These are phyloP conservation scores for Solidago caesia DNA, from an alignment of 129 eudicot species.

Conservation along the genomic window DNA sequence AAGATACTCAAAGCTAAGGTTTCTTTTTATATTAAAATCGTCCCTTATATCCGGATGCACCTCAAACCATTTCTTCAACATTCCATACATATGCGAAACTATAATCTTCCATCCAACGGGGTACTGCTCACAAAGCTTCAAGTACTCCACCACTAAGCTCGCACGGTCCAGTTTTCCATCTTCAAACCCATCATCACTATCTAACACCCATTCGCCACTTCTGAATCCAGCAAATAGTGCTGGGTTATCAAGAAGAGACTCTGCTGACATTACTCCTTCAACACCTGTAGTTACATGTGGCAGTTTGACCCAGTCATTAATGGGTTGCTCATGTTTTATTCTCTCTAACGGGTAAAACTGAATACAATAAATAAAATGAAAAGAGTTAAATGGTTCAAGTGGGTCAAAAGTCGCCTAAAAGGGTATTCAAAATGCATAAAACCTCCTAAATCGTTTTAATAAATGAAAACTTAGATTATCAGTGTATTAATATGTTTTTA, in stretches of 20 bases:
- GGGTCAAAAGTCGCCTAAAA: background rate
- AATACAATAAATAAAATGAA: background rate
- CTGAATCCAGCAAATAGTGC: conserved; percentile 87
- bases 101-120: conserved; percentile 90
- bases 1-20: conserved; percentile 74
- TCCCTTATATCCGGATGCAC: conserved; percentile 76
- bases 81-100: conserved; percentile 63
- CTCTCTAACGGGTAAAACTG: background rate
- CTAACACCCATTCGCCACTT: conserved; percentile 62
- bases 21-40: conserved; percentile 62
- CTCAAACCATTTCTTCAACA: conserved; percentile 85
- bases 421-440: conserved; percentile 5
- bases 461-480: background rate
- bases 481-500: background rate
- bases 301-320: background rate
- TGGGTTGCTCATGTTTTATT: background rate
- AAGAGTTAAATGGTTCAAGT: background rate
- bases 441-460: background rate
- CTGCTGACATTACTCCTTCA: conserved; percentile 93
- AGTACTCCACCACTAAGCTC: conserved; percentile 61
- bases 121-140: conserved; percentile 80
- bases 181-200: conserved; percentile 37
- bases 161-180: conserved; percentile 69
- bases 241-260: conserved; percentile 87
- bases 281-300: conserved; percentile 40